phyloP scores from a whole-genome alignment of 306 rosid genomes.

The Glycine tomentella region DNA sequence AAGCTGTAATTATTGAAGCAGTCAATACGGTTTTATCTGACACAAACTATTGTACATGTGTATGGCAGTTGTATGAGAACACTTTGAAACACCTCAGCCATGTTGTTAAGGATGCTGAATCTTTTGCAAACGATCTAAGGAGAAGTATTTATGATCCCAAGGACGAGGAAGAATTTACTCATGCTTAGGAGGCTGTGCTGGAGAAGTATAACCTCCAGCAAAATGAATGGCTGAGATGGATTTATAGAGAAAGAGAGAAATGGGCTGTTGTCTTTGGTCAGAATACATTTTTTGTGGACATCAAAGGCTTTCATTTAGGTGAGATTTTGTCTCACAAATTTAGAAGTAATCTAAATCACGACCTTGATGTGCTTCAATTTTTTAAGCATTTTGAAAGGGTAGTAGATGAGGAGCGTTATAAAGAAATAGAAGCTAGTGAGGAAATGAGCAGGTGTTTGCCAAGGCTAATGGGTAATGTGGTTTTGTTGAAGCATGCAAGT shows the following conservation, averaged over 20 bases:
- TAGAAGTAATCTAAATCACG: constrained; percentile 50
- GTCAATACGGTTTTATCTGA: too few relatives aligned
- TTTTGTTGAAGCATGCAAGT: constrained; percentile 63
- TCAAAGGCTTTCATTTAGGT: constrained; percentile 60
- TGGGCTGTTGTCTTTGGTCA: constrained; percentile 66
- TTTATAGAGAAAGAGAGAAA: constrained; percentile 69
- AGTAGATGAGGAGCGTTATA: constrained; percentile 60
- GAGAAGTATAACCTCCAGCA: constrained; percentile 53
- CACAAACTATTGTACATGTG: too few relatives aligned
- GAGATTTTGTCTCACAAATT: constrained; percentile 60
- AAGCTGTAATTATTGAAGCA: too few relatives aligned
- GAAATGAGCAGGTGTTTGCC: constrained; percentile 63
- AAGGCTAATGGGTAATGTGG: constrained; percentile 48
- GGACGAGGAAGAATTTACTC: too few relatives aligned
- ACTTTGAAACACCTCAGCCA: constrained; percentile 63
- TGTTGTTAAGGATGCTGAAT: constrained; percentile 55
- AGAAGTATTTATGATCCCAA: constrained; percentile 6
- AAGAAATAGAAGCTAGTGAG: constrained; percentile 69
- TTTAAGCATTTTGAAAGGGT: constrained; percentile 64
- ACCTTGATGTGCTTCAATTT: constrained; percentile 59
- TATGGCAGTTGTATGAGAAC: constrained; percentile 36
- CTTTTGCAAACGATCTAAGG: constrained; percentile 64
- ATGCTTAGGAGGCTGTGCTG: too few relatives aligned
- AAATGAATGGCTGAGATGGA: constrained; percentile 79
- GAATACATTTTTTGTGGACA: constrained; percentile 63